Evolutionary conservation across 2,329 filamentous ascomycete species (phyloP), one percentile per base, ranked within the genome.

Genomic region (Ceratocystis alfenasii): DNA sequence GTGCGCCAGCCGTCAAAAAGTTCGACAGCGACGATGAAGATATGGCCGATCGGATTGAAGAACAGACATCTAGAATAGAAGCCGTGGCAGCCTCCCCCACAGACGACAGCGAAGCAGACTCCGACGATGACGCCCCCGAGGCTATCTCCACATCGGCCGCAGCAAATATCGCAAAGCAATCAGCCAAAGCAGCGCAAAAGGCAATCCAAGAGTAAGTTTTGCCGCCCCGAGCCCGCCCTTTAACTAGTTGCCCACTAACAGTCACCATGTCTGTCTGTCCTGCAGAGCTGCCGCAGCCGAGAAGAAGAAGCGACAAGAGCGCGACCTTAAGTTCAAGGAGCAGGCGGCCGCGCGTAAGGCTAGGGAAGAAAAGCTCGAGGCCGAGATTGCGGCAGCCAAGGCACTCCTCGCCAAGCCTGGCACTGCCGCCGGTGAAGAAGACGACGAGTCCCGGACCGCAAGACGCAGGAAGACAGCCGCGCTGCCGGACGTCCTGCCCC

Each of bases 41-140:
- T 10, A 36, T 63, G n/a, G 17, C 15, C 8, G 41, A 60, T 48
- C 55, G 36, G 12, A 36, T n/a, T 6, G 55, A 59, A 17, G 55
- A 59, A 8, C 28, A 36, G 17, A 33, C 30, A 17, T 10, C 55
- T 15, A 59, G 25, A 59, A 62, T 45, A 46, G 41, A 62, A 33
- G 41, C 44, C 10, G 8, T 25, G 50, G 17, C 59, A 17, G 30
- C 46, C 36, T 41, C 36, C 36, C 12, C 36, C 41, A 33, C n/a
- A 50, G 20, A 64, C 28, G 36, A 55, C 30, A 28, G 25, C 48
- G 48, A 53, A 7, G 10, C 78, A 2, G 76, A 76, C 10, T 78
- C 78, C 53, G 80, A 82, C 55, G 81, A 84, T 64, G 81, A 80
- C 61, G 81, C 81, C 0, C 82, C 82, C 7, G 83, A 85, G 72